These are phyloP conservation scores for Prinsepia uniflora DNA, from an alignment of 306 rosid genomes.

Conservation along the genomic window DNA sequence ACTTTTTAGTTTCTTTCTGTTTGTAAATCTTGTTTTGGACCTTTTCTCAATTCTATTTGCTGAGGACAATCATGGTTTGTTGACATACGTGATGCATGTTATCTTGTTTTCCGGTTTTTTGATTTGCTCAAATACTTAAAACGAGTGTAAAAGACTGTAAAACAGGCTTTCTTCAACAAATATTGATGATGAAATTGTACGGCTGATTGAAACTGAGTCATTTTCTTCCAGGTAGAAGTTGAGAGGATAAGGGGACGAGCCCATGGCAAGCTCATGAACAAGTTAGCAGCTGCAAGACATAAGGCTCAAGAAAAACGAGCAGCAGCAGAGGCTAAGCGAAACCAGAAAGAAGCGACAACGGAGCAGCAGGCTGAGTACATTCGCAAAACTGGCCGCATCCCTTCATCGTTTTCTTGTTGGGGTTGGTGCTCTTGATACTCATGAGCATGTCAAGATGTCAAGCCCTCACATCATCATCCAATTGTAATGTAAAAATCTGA, in stretches of 20 bases:
- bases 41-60: not conserved
- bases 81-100: not conserved
- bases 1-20: constrained; percentile 13
- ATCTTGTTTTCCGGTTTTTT: not conserved
- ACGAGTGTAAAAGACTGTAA: not conserved
- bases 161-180: not conserved
- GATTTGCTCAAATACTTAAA: not conserved
- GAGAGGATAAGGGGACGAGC: constrained; percentile 71
- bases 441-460: constrained; percentile 10
- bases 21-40: constrained; percentile 3
- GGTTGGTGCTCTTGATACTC: constrained; percentile 55
- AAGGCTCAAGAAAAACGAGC: constrained; percentile 92
- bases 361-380: constrained; percentile 76
- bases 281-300: constrained; percentile 70
- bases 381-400: constrained; percentile 76
- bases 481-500: not conserved
- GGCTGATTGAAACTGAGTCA: not conserved
- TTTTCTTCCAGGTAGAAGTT: constrained; percentile 72
- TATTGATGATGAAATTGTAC: not conserved
- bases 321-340: constrained; percentile 70
- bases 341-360: constrained; percentile 61
- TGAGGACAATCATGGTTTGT: not conserved
- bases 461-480: not conserved
- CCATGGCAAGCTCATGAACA: constrained; percentile 76
- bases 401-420: constrained; percentile 65